Evolutionary conservation across 2,329 filamentous ascomycete species (phyloP).

Genomic region (Cladorrhinum sp.): DNA sequence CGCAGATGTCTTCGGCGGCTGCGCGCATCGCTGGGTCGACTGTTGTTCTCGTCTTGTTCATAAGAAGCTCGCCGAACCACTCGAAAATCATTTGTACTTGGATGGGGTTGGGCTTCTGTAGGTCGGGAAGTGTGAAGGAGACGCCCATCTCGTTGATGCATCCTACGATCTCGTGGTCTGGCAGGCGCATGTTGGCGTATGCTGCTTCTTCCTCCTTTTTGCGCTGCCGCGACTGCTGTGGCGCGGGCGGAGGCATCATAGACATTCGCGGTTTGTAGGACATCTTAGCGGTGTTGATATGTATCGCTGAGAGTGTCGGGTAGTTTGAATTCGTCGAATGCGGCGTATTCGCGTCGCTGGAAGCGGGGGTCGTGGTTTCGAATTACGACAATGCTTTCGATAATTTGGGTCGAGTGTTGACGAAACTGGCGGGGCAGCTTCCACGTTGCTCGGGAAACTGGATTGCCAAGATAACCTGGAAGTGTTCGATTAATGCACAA

Average conservation of each 20-base stretch:
- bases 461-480: not conserved
- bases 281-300: slow-evolving; percentile 38
- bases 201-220: slow-evolving; percentile 59
- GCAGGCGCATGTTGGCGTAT: slow-evolving; percentile 58
- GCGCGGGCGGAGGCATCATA: slow-evolving; percentile 51
- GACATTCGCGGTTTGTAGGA: slow-evolving; percentile 59
- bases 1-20: slow-evolving; percentile 81
- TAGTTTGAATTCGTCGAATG: not conserved
- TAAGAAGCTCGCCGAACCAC: slow-evolving; percentile 91
- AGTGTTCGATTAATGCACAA: too few relatives aligned
- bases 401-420: slow-evolving; percentile 13
- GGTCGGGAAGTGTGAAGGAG: slow-evolving; percentile 77
- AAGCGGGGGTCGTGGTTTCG: not conserved
- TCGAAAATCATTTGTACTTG: slow-evolving; percentile 98
- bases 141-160: slow-evolving; percentile 98
- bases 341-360: slow-evolving; percentile 1
- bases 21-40: slow-evolving; percentile 94
- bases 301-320: not conserved
- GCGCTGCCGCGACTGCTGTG: slow-evolving; percentile 51
- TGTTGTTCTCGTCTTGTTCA: slow-evolving; percentile 89
- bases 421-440: slow-evolving; percentile 19
- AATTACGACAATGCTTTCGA: not conserved
- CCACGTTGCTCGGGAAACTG: slow-evolving; percentile 20
- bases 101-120: slow-evolving; percentile 89
- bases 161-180: slow-evolving; percentile 80